phyloP scores from a whole-genome alignment of 768 basidiomycete species.

The Mycena olivaceomarginata region DNA sequence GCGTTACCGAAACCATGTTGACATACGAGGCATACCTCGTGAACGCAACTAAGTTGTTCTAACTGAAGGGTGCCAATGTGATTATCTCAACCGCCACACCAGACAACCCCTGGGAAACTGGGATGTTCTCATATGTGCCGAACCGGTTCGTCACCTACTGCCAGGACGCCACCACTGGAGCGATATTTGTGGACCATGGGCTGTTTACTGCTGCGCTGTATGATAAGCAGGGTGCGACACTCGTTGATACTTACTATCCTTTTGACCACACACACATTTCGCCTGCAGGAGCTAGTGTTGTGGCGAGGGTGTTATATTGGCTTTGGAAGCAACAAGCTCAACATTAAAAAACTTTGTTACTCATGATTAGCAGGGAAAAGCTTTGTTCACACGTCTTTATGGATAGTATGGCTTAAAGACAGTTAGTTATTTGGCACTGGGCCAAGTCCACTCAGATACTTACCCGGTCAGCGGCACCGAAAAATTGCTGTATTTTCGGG shows the following conservation, averaged over 20 bases:
- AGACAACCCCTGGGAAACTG: slow-evolving; percentile 20
- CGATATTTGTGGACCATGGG: slow-evolving; percentile 15
- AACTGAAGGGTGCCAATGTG: slow-evolving; percentile 16
- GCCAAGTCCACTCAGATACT: too few relatives aligned
- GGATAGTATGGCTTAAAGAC: too few relatives aligned
- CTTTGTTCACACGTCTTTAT: not conserved
- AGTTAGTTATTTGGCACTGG: too few relatives aligned
- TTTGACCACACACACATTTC: slow-evolving; percentile 19
- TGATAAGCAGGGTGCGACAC: slow-evolving; percentile 4
- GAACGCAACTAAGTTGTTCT: slow-evolving; percentile 18
- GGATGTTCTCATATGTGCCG: not conserved
- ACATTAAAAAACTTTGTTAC: slow-evolving; percentile 21
- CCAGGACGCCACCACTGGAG: slow-evolving; percentile 20
- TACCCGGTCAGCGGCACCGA: too few relatives aligned
- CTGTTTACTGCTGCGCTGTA: slow-evolving; percentile 14
- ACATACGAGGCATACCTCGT: slow-evolving; percentile 26
- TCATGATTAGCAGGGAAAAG: slow-evolving; percentile 11
- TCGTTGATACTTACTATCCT: slow-evolving; percentile 17
- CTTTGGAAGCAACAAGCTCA: slow-evolving; percentile 19
- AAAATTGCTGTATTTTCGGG: too few relatives aligned
- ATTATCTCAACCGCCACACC: slow-evolving; percentile 23
- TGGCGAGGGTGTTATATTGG: slow-evolving; percentile 18
- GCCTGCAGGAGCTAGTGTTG: slow-evolving; percentile 8
- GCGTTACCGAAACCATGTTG: slow-evolving; percentile 17
- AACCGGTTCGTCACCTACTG: slow-evolving; percentile 25